These are phyloP conservation scores for Diplodia sapinea DNA, from an alignment of 2,329 filamentous ascomycete genomes.

Conservation along the genomic window DNA sequence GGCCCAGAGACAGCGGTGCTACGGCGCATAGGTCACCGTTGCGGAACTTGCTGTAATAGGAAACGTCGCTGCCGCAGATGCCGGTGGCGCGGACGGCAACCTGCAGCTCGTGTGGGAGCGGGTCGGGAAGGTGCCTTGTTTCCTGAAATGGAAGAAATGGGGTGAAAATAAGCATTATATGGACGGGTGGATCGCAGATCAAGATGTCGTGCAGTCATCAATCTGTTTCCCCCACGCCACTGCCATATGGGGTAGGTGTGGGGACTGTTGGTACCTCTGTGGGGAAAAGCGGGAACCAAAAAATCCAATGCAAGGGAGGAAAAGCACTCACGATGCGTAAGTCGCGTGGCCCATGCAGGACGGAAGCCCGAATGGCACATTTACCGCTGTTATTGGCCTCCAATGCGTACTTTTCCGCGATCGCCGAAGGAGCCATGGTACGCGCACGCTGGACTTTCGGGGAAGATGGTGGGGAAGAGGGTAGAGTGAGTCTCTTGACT, in stretches of 20 bases:
- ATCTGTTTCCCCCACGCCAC: not conserved
- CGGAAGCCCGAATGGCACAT: conserved; percentile 47
- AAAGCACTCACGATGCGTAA: conserved; percentile 48
- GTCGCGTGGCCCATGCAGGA: conserved; percentile 51
- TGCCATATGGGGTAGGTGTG: conserved; percentile 10
- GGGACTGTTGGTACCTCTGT: conserved; percentile 9
- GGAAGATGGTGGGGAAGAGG: not conserved
- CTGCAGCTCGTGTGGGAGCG: conserved; percentile 65
- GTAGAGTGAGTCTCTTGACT: not conserved
- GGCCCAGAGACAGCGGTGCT: conserved; percentile 64
- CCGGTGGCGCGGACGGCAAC: conserved; percentile 69
- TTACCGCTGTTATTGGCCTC: conserved; percentile 48
- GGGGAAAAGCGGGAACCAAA: conserved; percentile 39
- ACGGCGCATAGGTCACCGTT: conserved; percentile 73
- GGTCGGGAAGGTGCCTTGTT: conserved; percentile 61
- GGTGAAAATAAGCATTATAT: not conserved
- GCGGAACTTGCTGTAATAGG: conserved; percentile 74
- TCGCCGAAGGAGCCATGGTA: conserved; percentile 48
- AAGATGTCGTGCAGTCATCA: conserved; percentile 7
- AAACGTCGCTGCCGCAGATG: conserved; percentile 73
- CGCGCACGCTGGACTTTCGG: not conserved
- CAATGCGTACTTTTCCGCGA: conserved; percentile 47
- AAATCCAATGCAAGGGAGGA: conserved; percentile 17
- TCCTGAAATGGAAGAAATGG: conserved; percentile 51
- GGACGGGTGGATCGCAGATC: not conserved